Evolutionary conservation across 2,329 filamentous ascomycete species (phyloP).

Genomic region (Furcasterigmium furcatum): DNA sequence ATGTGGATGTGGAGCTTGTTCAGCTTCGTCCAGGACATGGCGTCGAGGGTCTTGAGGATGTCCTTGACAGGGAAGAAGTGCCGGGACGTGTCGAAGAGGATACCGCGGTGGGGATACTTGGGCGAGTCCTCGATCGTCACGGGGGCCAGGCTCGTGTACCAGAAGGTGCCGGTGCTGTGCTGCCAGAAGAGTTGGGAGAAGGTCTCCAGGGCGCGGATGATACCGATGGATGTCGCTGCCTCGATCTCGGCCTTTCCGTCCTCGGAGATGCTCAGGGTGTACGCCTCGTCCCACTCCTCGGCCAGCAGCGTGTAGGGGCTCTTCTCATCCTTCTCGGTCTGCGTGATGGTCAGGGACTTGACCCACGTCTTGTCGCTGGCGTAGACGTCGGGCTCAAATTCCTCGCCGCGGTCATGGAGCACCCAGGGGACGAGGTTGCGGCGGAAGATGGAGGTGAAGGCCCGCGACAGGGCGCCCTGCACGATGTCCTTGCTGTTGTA

Average conservation of each 20-base stretch:
- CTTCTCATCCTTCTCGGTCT: slow-evolving; percentile 45
- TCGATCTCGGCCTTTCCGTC: slow-evolving; percentile 59
- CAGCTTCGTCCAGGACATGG: slow-evolving; percentile 75
- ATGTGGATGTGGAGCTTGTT: slow-evolving; percentile 79
- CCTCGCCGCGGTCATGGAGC: slow-evolving; percentile 60
- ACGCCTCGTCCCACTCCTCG: slow-evolving; percentile 72
- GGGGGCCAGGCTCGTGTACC: slow-evolving; percentile 71
- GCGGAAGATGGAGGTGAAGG: slow-evolving; percentile 61
- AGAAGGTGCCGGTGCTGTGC: slow-evolving; percentile 52
- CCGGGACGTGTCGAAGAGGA: slow-evolving; percentile 76
- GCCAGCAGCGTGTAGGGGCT: slow-evolving; percentile 57
- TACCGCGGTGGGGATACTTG: slow-evolving; percentile 71
- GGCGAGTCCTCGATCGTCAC: slow-evolving; percentile 71
- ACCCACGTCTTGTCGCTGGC: slow-evolving; percentile 44
- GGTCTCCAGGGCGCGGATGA: slow-evolving; percentile 71
- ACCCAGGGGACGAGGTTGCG: slow-evolving; percentile 76
- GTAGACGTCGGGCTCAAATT: slow-evolving; percentile 59
- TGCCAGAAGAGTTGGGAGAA: slow-evolving; percentile 79
- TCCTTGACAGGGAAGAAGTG: slow-evolving; percentile 66
- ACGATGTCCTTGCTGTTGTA: slow-evolving; percentile 52
- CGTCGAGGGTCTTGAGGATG: slow-evolving; percentile 74
- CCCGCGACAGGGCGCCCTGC: slow-evolving; percentile 53
- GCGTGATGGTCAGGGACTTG: slow-evolving; percentile 57
- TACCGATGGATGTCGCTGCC: slow-evolving; percentile 64
- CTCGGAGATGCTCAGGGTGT: slow-evolving; percentile 58